Base-by-base conservation (phyloP, 306 rosid species). In the Heteromeles arbutifolia region DNA sequence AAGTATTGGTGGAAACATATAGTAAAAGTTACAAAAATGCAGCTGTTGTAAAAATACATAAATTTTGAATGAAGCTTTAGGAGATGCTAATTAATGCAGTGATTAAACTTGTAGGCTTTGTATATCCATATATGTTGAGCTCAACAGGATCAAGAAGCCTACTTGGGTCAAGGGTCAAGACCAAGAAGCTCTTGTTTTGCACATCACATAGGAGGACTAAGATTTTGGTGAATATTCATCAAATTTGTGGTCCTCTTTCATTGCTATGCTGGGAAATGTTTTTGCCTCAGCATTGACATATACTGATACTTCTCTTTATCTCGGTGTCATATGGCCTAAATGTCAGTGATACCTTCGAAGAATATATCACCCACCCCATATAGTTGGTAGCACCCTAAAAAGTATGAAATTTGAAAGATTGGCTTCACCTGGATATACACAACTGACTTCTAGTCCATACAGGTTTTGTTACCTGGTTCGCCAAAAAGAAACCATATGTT, bases 151-250 rank as follows among this genome's bases (percentile, higher is more conserved):
- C 75, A 86, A 81, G 86, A 93, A 91, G 72, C 90, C 91, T 2
- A 85, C 53, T 1, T 90, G n/a, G n/a, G n/a, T n/a, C n/a, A n/a
- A n/a, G 96, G 37, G 37, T 11, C 8, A 86, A 88, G 77, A 80
- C 90, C 9, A 91, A 91, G 78, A 97, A 91, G 93, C 82, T 91
- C 17, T 53, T 93, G 74, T 2, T 93, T 50, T 91, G 97, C 18
- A 28, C 29, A 29, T 6, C 31, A 12, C 32, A 26, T 8, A 6
- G 41, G 67, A 28, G 3, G 37, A 32, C 37, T 34, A 29, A 28
- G 9, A 29, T 29, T 63, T 61, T 61, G 65, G 65, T 25, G 32
- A 14, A 24, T 61, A 25, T 61, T 63, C 67, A 63, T 63, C 41
- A 63, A 63, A 63, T 0, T 5, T 63, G 9, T 12, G 3, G n/a